Conservation (phyloP, 23 red algal genomes). For the Gracilaria domingensis region DNA sequence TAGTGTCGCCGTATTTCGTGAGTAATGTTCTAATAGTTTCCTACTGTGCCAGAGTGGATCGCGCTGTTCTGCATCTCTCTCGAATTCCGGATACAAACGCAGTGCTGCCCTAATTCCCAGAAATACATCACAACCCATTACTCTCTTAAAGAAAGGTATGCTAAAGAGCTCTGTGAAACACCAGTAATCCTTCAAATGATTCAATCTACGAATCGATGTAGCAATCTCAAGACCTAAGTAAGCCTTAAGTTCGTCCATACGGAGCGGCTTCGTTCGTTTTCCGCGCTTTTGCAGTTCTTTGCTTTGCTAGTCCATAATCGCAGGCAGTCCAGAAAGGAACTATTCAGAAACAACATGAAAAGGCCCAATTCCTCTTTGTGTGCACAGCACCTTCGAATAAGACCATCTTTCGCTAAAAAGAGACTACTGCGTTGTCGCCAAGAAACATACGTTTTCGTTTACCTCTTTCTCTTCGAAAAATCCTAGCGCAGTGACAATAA, state of each 20-base stretch:
- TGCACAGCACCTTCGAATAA: too few species aligned
- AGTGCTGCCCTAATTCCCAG: not conserved
- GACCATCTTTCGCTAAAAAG: too few species aligned
- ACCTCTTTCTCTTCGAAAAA: too few species aligned
- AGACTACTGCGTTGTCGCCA: too few species aligned
- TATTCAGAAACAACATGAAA: too few species aligned
- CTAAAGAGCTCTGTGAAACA: not conserved
- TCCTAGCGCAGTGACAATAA: too few species aligned
- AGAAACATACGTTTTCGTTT: too few species aligned
- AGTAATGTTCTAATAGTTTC: not conserved
- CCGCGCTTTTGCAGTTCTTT: too few species aligned
- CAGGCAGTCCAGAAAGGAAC: too few species aligned
- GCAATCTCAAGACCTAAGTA: slow-evolving; percentile 15
- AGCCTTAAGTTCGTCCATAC: not conserved
- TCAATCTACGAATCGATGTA: slow-evolving; percentile 7
- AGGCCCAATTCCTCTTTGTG: too few species aligned
- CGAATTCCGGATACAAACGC: slow-evolving; percentile 4
- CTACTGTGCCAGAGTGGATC: slow-evolving; percentile 28
- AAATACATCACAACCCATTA: not conserved
- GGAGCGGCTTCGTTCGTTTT: too few species aligned
- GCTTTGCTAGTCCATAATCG: too few species aligned
- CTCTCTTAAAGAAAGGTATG: not conserved
- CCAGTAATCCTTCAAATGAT: slow-evolving; percentile 17
- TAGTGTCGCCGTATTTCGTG: not conserved
- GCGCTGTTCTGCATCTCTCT: not conserved